These are phyloP conservation scores for Mortierella antarctica DNA, from an alignment of 192 early-diverging fungal genomes.

Conservation along the genomic window DNA sequence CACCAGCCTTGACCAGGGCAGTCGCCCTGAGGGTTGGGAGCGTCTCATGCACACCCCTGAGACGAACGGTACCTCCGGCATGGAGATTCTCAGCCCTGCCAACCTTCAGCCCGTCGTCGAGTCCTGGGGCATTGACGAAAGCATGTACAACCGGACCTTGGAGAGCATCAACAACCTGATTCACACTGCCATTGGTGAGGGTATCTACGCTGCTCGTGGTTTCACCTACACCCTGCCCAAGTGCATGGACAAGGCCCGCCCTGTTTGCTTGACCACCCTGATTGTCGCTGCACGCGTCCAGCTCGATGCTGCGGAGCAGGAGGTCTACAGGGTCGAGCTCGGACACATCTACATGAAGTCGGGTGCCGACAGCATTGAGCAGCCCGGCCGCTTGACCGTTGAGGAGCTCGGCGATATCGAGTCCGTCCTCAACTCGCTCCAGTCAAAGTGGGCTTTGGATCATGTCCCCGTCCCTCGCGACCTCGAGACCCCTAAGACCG, in stretches of 20 bases:
- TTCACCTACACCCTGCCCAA: conserved; percentile 6
- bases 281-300: conserved; percentile 8
- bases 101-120: conserved; percentile 4
- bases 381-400: background rate
- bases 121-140: conserved; percentile 15
- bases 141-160: background rate
- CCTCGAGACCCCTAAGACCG: background rate
- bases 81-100: conserved; percentile 4
- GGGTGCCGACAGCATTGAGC: conserved; percentile 1
- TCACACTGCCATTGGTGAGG: background rate
- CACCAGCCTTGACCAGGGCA: conserved; percentile 11
- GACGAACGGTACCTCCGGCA: conserved; percentile 9
- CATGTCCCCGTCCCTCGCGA: background rate
- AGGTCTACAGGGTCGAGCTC: background rate
- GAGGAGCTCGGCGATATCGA: conserved; percentile 15
- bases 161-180: conserved; percentile 5
- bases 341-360: conserved; percentile 19
- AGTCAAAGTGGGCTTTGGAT: conserved; percentile 7
- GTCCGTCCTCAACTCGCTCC: conserved; percentile 2
- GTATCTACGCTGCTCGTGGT: conserved; percentile 11
- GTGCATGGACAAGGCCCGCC: background rate
- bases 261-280: conserved; percentile 20
- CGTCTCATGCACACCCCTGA: conserved; percentile 15
- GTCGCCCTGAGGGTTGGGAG: conserved; percentile 21
- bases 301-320: background rate